Percentiles rank a stretch among this genome's conserved stretches.
Conservation (phyloP, 2,329 filamentous ascomycete species). For the Harringtonia aguacate region DNA sequence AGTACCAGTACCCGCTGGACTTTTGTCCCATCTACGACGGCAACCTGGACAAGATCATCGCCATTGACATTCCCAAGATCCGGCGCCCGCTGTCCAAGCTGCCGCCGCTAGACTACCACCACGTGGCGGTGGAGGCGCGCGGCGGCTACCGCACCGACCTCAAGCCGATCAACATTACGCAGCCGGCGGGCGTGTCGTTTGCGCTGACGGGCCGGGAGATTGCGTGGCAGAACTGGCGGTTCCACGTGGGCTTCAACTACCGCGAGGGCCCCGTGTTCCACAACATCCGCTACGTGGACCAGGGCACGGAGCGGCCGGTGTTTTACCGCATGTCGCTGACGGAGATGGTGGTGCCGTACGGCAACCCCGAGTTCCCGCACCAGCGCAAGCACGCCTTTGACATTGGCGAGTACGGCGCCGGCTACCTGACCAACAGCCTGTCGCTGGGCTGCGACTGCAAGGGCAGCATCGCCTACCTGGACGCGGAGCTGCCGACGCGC, state of each 20-base stretch:
- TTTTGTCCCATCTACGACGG: conserved; percentile 89
- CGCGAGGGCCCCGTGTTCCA: conserved; percentile 83
- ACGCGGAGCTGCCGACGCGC: conserved; percentile 72
- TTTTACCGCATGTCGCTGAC: conserved; percentile 85
- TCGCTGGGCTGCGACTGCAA: conserved; percentile 77
- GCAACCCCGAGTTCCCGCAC: conserved; percentile 69
- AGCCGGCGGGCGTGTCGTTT: conserved; percentile 79
- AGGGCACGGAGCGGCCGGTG: conserved; percentile 62
- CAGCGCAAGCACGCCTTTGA: conserved; percentile 77
- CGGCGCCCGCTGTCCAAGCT: conserved; percentile 64
- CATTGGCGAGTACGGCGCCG: conserved; percentile 62
- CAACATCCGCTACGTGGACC: conserved; percentile 84
- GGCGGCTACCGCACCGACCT: conserved; percentile 69
- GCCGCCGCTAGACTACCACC: conserved; percentile 69
- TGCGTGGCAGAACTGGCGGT: conserved; percentile 87
- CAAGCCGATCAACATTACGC: conserved; percentile 67
- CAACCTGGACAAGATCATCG: conserved; percentile 65
- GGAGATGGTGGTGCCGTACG: conserved; percentile 91
- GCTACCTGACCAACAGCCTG: conserved; percentile 74
- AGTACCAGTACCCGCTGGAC: conserved; percentile 85
- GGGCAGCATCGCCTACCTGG: conserved; percentile 83
- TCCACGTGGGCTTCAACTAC: conserved; percentile 93
- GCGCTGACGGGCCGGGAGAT: conserved; percentile 52
- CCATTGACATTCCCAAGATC: conserved; percentile 73
- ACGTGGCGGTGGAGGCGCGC: conserved; percentile 57